phyloP scores from a whole-genome alignment of 805 yeast species.

The Metschnikowia santaceciliae region DNA sequence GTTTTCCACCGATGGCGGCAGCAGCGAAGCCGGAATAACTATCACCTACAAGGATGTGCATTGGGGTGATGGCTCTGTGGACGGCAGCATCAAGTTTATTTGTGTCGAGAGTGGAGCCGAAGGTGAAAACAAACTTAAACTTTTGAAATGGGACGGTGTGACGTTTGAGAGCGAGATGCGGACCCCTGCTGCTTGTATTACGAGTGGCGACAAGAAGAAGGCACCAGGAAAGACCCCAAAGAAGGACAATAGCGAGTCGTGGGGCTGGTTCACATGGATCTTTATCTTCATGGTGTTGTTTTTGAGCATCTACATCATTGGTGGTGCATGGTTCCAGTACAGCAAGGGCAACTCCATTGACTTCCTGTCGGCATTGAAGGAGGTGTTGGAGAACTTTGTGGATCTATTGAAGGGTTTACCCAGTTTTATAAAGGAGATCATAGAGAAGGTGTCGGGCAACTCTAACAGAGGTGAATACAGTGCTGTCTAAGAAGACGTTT shows the following conservation, averaged over 20 bases:
- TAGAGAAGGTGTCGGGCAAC: constrained; percentile 59
- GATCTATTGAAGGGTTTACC: constrained; percentile 61
- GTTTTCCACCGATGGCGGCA: constrained; percentile 26
- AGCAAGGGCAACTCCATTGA: constrained; percentile 68
- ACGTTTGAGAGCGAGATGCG: constrained; percentile 19
- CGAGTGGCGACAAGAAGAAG: constrained; percentile 26
- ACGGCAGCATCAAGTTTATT: constrained; percentile 43
- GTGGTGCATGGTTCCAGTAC: constrained; percentile 73
- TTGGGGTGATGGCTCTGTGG: constrained; percentile 66
- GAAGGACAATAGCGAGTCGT: constrained; percentile 42
- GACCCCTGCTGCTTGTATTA: constrained; percentile 40
- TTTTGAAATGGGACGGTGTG: constrained; percentile 38
- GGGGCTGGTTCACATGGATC: constrained; percentile 83
- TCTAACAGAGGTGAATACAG: constrained; percentile 83
- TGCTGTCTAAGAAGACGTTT: constrained; percentile 57
- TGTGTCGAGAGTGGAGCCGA: constrained; percentile 38
- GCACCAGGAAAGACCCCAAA: constrained; percentile 20
- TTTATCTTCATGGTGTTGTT: constrained; percentile 70
- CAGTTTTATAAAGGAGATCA: constrained; percentile 61
- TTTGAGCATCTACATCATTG: constrained; percentile 66
- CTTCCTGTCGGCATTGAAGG: constrained; percentile 67
- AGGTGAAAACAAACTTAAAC: constrained; percentile 20
- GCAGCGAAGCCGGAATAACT: constrained; percentile 28
- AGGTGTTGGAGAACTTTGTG: constrained; percentile 63
- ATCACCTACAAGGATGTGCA: constrained; percentile 47